Base-by-base conservation (phyloP, 129 eudicot species). In the Chrysanthemum makinoi region DNA sequence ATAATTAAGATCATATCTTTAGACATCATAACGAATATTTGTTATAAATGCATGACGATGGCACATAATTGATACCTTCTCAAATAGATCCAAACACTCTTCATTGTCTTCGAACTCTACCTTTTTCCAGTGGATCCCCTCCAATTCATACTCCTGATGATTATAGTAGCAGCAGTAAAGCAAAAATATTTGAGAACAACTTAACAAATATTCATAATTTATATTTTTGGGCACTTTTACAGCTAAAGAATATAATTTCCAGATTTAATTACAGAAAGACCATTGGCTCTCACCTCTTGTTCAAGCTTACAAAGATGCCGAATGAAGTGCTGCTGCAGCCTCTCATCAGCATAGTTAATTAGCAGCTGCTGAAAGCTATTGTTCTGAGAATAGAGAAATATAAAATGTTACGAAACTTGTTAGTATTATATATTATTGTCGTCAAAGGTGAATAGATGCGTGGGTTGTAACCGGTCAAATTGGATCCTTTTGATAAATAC, bases 261-360 rank as follows among this genome's bases (percentile, higher is more conserved):
- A 8, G 53, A 30, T 61, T 48, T 18, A 51, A 49, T 60, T 28
- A 44, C 55, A 19, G 28, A 26, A 24, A 16, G 11, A 13, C 39
- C 13, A 24, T 10, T 22, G 43, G 39, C 16, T 16, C 18, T 50
- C 43, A 95, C 99, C 96, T 90, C 96, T 75, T 95, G 96, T 79
- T 90, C 85, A 77, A 88, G 99, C 81, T 95, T 95, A 80, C 90
- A 84, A 51, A 90, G 88, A 80, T 86, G 96, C 1, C 96, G 86
- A 74, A 80, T 83, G 73, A 88, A 86, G 81, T 95, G 99, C 68
- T 88, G 95, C 79, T 90, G 99, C 75, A 95, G 79, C 75, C 95
- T 87, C 90, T 95, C 97, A 80, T 90, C 90, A 64, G 99, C 95
- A 83, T 95, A 95, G 82, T 95, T 95, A 76, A 95, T 88, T 55